Evolutionary conservation across 1,284 basidiomycete species (phyloP).

Genomic region (Pascua sp.): DNA sequence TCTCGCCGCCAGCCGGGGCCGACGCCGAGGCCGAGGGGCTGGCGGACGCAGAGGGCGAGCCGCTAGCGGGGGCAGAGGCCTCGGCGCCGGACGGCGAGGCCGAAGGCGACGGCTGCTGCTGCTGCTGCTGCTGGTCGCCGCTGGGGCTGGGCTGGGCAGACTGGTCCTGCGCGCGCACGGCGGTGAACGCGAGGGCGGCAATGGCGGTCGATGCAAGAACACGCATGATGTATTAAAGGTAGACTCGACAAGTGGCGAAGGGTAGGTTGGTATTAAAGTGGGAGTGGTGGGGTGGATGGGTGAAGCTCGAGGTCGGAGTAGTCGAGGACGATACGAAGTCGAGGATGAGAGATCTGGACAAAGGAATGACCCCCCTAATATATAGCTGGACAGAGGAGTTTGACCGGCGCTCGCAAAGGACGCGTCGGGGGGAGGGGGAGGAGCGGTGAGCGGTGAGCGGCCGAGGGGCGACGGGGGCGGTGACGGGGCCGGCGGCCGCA

Average conservation of each 20-base stretch:
- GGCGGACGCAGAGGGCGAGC: neutral
- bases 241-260: neutral
- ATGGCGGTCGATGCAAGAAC: neutral
- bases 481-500: too few relatives aligned
- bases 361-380: too few relatives aligned
- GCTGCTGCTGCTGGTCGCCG: neutral
- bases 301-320: neutral
- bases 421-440: too few relatives aligned
- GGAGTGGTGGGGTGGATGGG: neutral
- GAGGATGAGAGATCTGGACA: too few relatives aligned
- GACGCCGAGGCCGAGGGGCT: neutral
- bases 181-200: neutral
- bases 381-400: too few relatives aligned
- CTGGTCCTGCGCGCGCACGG: neutral
- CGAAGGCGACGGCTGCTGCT: neutral
- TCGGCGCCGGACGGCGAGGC: neutral
- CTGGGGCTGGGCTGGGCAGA: neutral
- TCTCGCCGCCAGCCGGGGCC: too few relatives aligned
- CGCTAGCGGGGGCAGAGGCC: neutral
- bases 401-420: too few relatives aligned
- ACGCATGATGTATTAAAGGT: neutral
- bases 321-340: neutral
- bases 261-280: neutral
- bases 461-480: too few relatives aligned
- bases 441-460: too few relatives aligned